A percentile compares a stretch with the other conserved stretches of the same genome.
phyloP scores from a whole-genome alignment of 106 monocot species.

The Cymbidium sinense region DNA sequence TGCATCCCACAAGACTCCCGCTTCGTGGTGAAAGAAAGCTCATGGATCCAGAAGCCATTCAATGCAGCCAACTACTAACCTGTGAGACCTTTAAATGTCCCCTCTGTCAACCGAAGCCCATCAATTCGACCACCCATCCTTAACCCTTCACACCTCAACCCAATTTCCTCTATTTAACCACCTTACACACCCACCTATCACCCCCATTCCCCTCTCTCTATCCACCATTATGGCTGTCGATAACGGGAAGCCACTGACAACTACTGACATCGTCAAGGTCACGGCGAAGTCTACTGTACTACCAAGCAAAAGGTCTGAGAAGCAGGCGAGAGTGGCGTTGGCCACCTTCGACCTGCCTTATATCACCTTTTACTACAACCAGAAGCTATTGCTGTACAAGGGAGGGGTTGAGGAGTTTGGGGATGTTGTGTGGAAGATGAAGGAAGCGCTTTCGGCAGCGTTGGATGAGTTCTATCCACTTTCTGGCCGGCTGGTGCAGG shows the following conservation, averaged over 20 bases:
- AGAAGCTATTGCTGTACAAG: conserved; percentile 83
- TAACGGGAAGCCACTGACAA: background rate
- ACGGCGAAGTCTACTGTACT: conserved; percentile 33
- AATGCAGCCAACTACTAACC: too few relatives aligned
- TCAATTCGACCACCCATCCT: too few relatives aligned
- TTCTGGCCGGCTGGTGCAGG: conserved; percentile 57
- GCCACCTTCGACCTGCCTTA: conserved; percentile 85
- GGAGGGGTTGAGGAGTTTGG: background rate
- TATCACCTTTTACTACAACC: conserved; percentile 99
- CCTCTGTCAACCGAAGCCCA: too few relatives aligned
- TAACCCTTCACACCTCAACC: too few relatives aligned
- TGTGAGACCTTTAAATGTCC: too few relatives aligned
- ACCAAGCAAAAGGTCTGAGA: conserved; percentile 22
- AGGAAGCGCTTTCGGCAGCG: conserved; percentile 42
- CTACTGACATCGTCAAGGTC: conserved; percentile 28
- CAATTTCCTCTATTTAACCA: too few relatives aligned
- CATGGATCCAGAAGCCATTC: too few relatives aligned
- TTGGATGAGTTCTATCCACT: conserved; percentile 62
- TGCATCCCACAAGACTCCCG: too few relatives aligned
- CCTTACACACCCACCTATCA: too few relatives aligned
- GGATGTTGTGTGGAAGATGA: conserved; percentile 27
- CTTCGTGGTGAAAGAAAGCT: too few relatives aligned
- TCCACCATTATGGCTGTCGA: background rate
- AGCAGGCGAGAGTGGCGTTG: conserved; percentile 29
- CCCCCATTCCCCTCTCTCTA: too few relatives aligned